Percentiles rank a stretch among this genome's conserved stretches.
Conservation (phyloP, 2,329 filamentous ascomycete species). For the Scopulariopsis brevicaulis region DNA sequence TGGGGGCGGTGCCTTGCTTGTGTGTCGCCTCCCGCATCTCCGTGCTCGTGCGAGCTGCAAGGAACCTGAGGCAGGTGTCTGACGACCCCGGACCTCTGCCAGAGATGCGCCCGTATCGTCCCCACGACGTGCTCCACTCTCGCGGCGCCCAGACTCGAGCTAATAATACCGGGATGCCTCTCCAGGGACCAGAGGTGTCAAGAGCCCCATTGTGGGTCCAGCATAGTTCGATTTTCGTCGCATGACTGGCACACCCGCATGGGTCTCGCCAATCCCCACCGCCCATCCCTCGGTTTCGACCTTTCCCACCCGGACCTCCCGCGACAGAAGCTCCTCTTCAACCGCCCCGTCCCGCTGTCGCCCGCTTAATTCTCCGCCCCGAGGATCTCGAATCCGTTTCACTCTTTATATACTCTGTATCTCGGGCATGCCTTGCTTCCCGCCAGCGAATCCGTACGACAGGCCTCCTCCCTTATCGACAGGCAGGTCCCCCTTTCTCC, state of each 20-base stretch:
- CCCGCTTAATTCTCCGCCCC: no score
- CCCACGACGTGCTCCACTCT: neutral
- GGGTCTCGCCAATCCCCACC: neutral
- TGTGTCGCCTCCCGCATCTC: neutral
- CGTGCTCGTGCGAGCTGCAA: neutral
- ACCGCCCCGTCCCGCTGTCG: neutral
- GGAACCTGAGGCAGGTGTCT: neutral
- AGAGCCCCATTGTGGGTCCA: slow-evolving; percentile 1
- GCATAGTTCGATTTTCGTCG: slow-evolving; percentile 1
- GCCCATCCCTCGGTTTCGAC: neutral
- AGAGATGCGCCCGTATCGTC: neutral
- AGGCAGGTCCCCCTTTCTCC: neutral
- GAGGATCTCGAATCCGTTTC: neutral
- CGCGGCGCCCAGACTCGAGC: neutral
- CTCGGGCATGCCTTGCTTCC: neutral
- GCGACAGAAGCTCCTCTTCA: neutral
- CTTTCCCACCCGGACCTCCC: neutral
- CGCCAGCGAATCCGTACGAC: neutral
- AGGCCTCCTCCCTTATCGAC: neutral
- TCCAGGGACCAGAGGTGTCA: neutral
- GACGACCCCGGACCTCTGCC: neutral
- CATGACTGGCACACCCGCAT: neutral
- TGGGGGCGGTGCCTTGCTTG: neutral
- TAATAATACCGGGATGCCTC: neutral
- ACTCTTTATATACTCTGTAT: slow-evolving; percentile 2